Evolutionary conservation across 768 basidiomycete genomes (phyloP).

Genomic region (Boletus eberwhitei): DNA sequence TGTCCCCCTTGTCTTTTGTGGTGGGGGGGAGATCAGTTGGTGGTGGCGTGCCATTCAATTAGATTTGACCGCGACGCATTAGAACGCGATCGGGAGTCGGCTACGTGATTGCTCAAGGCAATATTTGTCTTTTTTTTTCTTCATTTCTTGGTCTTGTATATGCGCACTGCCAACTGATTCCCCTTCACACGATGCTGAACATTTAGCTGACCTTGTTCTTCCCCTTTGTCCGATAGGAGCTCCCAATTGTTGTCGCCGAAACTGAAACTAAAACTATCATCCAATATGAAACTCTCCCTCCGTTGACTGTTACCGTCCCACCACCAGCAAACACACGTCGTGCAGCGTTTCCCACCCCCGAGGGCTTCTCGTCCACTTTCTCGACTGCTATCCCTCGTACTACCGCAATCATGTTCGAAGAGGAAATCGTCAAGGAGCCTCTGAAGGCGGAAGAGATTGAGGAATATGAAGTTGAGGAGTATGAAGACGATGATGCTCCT

Average conservation of each 20-base stretch:
- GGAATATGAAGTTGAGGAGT: constrained; percentile 37
- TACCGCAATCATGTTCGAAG: constrained; percentile 66
- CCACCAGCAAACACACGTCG: constrained; percentile 77
- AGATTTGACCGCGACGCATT: constrained; percentile 33
- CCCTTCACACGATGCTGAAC: constrained; percentile 28
- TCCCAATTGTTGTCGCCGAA: constrained; percentile 41
- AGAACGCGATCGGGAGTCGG: constrained; percentile 20
- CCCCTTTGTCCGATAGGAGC: constrained; percentile 35
- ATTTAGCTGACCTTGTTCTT: constrained; percentile 34
- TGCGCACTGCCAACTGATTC: constrained; percentile 36
- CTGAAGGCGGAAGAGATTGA: constrained; percentile 36
- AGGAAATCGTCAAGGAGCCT: constrained; percentile 43
- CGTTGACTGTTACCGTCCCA: constrained; percentile 66
- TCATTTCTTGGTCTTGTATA: constrained; percentile 14
- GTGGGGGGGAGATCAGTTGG: constrained; percentile 38
- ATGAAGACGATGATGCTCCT: constrained; percentile 42
- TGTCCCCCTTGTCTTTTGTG: constrained; percentile 68
- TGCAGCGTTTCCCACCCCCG: constrained; percentile 70
- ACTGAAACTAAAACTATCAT: constrained; percentile 64
- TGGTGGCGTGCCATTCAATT: constrained; percentile 22
- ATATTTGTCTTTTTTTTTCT: constrained; percentile 31
- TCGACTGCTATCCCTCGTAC: constrained; percentile 68
- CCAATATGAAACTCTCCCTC: constrained; percentile 45
- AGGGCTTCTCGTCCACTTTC: constrained; percentile 53
- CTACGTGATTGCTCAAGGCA: constrained; percentile 31